Evolutionary conservation across 495 filamentous ascomycete species (phyloP).

Genomic region (Cryomyces antarcticus): DNA sequence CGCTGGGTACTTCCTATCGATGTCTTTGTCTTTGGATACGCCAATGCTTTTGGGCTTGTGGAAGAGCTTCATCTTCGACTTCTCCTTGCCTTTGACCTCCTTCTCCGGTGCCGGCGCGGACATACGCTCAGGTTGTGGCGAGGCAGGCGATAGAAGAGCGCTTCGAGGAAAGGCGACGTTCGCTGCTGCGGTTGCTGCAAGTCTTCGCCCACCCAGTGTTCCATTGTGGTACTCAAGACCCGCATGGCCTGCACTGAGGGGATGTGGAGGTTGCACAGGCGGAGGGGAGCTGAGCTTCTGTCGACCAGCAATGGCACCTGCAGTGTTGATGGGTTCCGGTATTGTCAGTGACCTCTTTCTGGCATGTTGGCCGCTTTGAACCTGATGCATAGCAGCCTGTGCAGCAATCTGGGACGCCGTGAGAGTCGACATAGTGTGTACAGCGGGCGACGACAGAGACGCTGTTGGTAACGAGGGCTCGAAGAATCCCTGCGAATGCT

Average conservation of each 20-base stretch:
- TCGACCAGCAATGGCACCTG: no score
- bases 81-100: conserved; percentile 52
- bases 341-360: conserved; percentile 57
- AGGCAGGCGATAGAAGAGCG: conserved; percentile 19
- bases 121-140: conserved; percentile 2
- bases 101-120: conserved; percentile 22
- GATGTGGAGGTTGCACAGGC: conserved; percentile 13
- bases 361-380: conserved; percentile 31
- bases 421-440: conserved; percentile 18
- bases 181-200: conserved; percentile 62
- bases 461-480: conserved; percentile 67
- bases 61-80: conserved; percentile 82
- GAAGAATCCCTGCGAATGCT: conserved; percentile 75
- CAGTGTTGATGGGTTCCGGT: conserved; percentile 19
- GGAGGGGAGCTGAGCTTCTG: conserved; percentile 30
- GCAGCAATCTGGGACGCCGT: conserved; percentile 77
- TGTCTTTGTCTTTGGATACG: conserved; percentile 48
- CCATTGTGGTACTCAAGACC: conserved; percentile 39
- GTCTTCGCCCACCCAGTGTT: conserved; percentile 38
- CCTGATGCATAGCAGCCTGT: conserved; percentile 62
- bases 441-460: conserved; percentile 24
- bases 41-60: conserved; percentile 71
- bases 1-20: conserved; percentile 37
- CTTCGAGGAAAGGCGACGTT: conserved; percentile 67
- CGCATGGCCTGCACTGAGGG: neutral